Conservation (phyloP, 768 basidiomycete species). For the Lactifluus pinguis region DNA sequence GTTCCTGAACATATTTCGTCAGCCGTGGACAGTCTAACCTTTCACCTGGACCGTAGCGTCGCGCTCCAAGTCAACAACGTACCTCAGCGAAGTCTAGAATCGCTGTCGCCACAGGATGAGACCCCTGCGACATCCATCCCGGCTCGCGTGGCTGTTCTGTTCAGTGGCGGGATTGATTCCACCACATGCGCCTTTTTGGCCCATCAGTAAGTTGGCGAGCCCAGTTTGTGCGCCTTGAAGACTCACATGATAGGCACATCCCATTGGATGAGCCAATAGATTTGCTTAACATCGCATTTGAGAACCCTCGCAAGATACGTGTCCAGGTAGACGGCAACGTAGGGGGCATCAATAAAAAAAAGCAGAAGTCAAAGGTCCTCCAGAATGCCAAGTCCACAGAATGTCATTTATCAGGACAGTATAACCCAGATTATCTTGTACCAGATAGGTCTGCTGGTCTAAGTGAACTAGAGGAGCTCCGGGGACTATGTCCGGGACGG, state of each 20-base stretch:
- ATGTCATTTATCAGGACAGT: not conserved
- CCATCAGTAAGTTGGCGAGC: constrained; percentile 44
- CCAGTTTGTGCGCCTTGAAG: not conserved
- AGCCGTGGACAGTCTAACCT: constrained; percentile 43
- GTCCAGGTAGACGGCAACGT: constrained; percentile 38
- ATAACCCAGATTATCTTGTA: constrained; percentile 50
- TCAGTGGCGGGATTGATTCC: constrained; percentile 95
- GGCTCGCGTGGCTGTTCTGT: constrained; percentile 67
- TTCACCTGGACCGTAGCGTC: constrained; percentile 57
- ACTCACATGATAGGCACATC: constrained; percentile 44
- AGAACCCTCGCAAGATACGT: constrained; percentile 78
- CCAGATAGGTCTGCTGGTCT: constrained; percentile 84
- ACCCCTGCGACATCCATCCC: constrained; percentile 16
- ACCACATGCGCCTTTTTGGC: constrained; percentile 76
- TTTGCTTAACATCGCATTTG: constrained; percentile 88
- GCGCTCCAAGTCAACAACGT: constrained; percentile 60
- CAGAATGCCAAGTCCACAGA: not conserved
- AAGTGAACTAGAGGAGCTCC: constrained; percentile 69
- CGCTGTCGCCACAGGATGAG: constrained; percentile 9
- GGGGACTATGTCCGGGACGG: constrained; percentile 64
- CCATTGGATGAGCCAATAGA: constrained; percentile 79
- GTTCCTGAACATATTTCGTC: constrained; percentile 37
- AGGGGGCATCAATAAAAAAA: constrained; percentile 36
- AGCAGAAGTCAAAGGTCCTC: constrained; percentile 25
- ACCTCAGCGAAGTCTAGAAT: constrained; percentile 35